phyloP scores from a whole-genome alignment of 2,329 filamentous ascomycete genomes.

The Pleurostoma richardsiae region DNA sequence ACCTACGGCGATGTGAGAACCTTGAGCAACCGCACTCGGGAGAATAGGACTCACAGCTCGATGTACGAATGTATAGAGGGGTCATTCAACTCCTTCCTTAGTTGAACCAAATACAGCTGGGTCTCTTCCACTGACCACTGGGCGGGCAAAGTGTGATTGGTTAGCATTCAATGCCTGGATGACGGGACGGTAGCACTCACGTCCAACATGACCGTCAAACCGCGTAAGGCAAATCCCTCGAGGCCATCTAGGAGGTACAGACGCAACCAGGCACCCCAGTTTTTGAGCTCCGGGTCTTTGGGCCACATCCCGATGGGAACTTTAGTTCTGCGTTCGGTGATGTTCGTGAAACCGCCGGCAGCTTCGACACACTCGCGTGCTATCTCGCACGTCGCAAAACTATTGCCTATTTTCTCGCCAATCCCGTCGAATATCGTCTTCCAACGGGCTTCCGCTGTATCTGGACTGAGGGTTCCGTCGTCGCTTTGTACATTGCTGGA shows the following conservation, averaged over 20 bases:
- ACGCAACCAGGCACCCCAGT: no score
- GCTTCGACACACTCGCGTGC: slow-evolving; percentile 15
- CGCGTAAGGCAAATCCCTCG: slow-evolving; percentile 21
- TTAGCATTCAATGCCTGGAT: no score
- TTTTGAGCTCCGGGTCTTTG: no score
- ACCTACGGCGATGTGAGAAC: no score
- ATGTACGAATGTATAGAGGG: slow-evolving; percentile 22
- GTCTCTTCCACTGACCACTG: slow-evolving; percentile 16
- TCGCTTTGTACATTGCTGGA: slow-evolving; percentile 10
- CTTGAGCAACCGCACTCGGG: no score
- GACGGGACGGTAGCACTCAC: slow-evolving; percentile 9
- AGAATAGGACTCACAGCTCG: no score
- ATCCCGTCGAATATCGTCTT: slow-evolving; percentile 11
- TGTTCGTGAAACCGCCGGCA: slow-evolving; percentile 21
- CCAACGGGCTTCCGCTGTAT: slow-evolving; percentile 13
- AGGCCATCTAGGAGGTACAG: slow-evolving; percentile 23
- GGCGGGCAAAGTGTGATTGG: no score
- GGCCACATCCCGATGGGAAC: no score
- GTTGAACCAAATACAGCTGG: slow-evolving; percentile 21
- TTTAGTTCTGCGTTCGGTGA: slow-evolving; percentile 14
- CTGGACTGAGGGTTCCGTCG: slow-evolving; percentile 11
- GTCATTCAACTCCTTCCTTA: slow-evolving; percentile 21
- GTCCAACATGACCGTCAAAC: slow-evolving; percentile 22
- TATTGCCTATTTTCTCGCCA: slow-evolving; percentile 6
- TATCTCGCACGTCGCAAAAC: slow-evolving; percentile 1